Evolutionary conservation across 2,329 filamentous ascomycete genomes (phyloP), one percentile per base, ranked within the genome.

Genomic region (Xylariaceae sp.): DNA sequence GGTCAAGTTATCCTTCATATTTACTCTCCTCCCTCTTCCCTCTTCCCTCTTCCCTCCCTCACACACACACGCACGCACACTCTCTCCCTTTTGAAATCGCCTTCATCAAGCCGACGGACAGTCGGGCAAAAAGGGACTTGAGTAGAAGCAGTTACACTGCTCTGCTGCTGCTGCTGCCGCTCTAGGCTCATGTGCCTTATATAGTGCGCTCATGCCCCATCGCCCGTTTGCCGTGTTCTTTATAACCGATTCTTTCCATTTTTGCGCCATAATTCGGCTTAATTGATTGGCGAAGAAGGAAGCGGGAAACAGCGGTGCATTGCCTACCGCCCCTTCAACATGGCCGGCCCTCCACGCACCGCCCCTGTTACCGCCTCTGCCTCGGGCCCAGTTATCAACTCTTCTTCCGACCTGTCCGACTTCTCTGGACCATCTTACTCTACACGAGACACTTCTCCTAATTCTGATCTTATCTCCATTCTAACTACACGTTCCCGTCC

Each of bases 171-270:
- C 47, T 34, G 34, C 56, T 55, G 51, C 48, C 47, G 12, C 44
- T 54, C 50, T 53, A 47, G 54, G 55, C 52, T 45, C 47, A 54
- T 54, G 40, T 56, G 62, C 61, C 56, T 59, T 64, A 65, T 65
- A 63, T 61, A 64, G 61, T 64, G 60, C 61, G 55, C 59, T 59
- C 56, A 56, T 48, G 59, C 61, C 62, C 55, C 57, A 51, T 54
- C 43, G 39, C 58, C 64, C 64, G 67, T 70, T 70, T 71, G 69
- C 62, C 64, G 54, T 59, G 43, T 58, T 57, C 43, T 45, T 31
- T 31, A 31, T 31, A 6, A 19, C 4, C 19, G 3, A 37, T n/a
- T 12, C 19, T 45, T 45, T 32, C 29, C 9, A n/a, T 37, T 54
- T 58, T 61, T 31, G 12, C 12, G 19, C 54, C 48, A 58, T 59